Conservation (phyloP, 352 stramenopile genomes). For the Globisporangium radiosum region DNA sequence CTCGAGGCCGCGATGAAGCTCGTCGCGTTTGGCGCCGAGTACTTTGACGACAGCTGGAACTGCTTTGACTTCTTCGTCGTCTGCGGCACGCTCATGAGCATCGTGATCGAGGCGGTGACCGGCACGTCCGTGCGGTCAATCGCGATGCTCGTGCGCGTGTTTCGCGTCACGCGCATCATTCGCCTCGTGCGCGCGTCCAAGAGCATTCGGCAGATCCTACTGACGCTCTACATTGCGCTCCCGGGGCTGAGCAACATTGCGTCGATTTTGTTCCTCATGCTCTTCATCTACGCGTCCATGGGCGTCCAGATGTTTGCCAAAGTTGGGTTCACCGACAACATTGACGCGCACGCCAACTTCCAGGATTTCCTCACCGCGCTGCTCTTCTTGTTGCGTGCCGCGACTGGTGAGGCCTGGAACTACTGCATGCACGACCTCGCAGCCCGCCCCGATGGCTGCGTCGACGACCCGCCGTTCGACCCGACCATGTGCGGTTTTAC, state of each 20-base stretch:
- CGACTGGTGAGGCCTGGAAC: slow-evolving; percentile 92
- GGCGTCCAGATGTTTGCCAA: slow-evolving; percentile 91
- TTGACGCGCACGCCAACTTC: slow-evolving; percentile 90
- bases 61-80: slow-evolving; percentile 87
- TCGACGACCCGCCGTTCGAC: slow-evolving; percentile 61
- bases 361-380: slow-evolving; percentile 88
- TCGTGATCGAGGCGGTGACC: slow-evolving; percentile 50
- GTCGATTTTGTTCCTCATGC: slow-evolving; percentile 87
- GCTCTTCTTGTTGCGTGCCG: slow-evolving; percentile 84
- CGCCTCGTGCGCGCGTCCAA: slow-evolving; percentile 83
- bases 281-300: slow-evolving; percentile 93
- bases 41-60: slow-evolving; percentile 88
- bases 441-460: slow-evolving; percentile 27
- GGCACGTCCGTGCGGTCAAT: slow-evolving; percentile 61
- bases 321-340: slow-evolving; percentile 55
- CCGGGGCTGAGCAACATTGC: slow-evolving; percentile 89
- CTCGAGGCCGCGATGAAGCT: slow-evolving; percentile 87
- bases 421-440: slow-evolving; percentile 89
- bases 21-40: slow-evolving; percentile 57
- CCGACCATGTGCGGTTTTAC: slow-evolving; percentile 67
- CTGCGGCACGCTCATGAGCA: slow-evolving; percentile 49
- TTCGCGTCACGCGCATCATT: slow-evolving; percentile 85
- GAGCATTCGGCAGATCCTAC: slow-evolving; percentile 81
- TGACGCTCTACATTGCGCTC: slow-evolving; percentile 89
- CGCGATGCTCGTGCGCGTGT: slow-evolving; percentile 86